These are phyloP conservation scores for Vigna trinervia DNA, from an alignment of 306 rosid species.

Conservation along the genomic window DNA sequence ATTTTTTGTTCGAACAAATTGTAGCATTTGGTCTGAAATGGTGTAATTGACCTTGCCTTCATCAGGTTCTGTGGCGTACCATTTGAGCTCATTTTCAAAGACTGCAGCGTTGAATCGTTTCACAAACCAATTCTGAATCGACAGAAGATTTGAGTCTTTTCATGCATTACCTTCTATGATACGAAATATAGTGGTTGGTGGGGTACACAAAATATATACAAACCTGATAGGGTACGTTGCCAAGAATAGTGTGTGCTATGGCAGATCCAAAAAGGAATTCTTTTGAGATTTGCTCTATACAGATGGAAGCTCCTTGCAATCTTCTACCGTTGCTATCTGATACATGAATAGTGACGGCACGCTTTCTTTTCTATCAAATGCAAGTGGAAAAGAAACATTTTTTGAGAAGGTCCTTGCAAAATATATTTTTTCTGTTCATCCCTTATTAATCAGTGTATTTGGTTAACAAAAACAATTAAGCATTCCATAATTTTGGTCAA, in stretches of 20 bases:
- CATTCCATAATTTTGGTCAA: not conserved
- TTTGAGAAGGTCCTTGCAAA: not conserved
- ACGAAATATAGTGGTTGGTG: not conserved
- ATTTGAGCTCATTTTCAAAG: slow-evolving; percentile 92
- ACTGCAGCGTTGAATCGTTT: slow-evolving; percentile 86
- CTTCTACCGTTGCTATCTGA: slow-evolving; percentile 62
- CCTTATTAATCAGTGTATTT: not conserved
- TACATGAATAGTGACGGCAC: slow-evolving; percentile 78
- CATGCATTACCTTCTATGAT: not conserved
- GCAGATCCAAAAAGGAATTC: slow-evolving; percentile 96
- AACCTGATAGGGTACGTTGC: slow-evolving; percentile 86
- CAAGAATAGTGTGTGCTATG: slow-evolving; percentile 78
- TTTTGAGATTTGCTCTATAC: slow-evolving; percentile 64
- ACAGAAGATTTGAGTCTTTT: slow-evolving; percentile 3
- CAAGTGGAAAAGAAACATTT: not conserved
- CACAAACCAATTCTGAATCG: slow-evolving; percentile 74
- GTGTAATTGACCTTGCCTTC: slow-evolving; percentile 70
- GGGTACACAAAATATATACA: not conserved
- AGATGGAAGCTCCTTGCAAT: slow-evolving; percentile 63
- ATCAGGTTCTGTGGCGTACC: slow-evolving; percentile 94
- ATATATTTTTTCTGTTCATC: not conserved
- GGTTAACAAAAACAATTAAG: not conserved
- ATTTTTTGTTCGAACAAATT: slow-evolving; percentile 69
- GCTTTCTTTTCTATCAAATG: slow-evolving; percentile 70
- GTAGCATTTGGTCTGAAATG: slow-evolving; percentile 74